phyloP scores from a whole-genome alignment of 1,284 basidiomycete genomes.

The Kwoniella shivajii region DNA sequence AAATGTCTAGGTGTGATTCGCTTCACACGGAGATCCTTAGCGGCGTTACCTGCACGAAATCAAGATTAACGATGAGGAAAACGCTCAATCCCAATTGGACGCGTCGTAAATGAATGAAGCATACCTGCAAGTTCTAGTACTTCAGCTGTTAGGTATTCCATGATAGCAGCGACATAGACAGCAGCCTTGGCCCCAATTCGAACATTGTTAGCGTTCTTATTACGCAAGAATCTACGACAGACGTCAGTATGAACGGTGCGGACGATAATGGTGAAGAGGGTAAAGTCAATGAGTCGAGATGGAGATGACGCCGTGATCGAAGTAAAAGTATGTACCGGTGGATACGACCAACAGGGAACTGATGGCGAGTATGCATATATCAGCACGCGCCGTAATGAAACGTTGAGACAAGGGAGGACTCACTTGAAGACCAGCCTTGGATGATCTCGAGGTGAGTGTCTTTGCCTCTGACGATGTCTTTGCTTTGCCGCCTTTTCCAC shows the following conservation, averaged over 20 bases:
- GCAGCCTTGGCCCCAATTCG: constrained; percentile 55
- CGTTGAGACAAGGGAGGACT: constrained; percentile 35
- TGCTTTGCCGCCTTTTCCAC: constrained; percentile 57
- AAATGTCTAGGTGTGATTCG: constrained; percentile 88
- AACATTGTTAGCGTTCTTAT: constrained; percentile 88
- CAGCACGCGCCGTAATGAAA: constrained; percentile 4
- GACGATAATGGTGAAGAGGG: neutral
- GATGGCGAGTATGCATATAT: neutral
- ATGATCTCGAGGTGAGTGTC: constrained; percentile 69
- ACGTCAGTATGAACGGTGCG: neutral
- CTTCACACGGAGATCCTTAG: constrained; percentile 93
- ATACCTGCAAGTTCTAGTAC: constrained; percentile 56
- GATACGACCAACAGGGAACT: constrained; percentile 53
- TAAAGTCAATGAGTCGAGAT: neutral
- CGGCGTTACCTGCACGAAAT: constrained; percentile 79
- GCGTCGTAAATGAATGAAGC: constrained; percentile 9
- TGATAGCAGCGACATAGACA: constrained; percentile 55
- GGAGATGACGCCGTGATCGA: neutral
- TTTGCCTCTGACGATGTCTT: constrained; percentile 55
- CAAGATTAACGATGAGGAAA: neutral
- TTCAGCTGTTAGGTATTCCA: constrained; percentile 57
- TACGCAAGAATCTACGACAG: constrained; percentile 76
- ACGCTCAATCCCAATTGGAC: no score
- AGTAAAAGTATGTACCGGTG: constrained; percentile 36
- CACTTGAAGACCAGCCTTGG: constrained; percentile 82